phyloP scores from a whole-genome alignment of 495 filamentous ascomycete species.

The Halenospora varia region DNA sequence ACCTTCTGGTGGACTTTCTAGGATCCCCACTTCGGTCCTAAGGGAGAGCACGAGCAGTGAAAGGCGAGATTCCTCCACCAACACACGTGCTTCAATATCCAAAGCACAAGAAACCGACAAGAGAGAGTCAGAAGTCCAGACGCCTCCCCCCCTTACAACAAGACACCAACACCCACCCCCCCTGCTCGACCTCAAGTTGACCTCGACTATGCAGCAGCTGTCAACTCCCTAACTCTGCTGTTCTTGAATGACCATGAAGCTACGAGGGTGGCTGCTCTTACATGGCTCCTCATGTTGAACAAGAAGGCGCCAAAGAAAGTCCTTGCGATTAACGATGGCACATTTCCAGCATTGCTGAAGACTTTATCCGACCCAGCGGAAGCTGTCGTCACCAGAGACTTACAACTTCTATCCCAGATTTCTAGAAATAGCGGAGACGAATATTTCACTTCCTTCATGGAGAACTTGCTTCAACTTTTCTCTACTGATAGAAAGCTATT shows the following conservation, averaged over 20 bases:
- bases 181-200: constrained; percentile 54
- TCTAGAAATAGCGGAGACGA: constrained; percentile 93
- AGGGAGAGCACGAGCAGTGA: constrained; percentile 37
- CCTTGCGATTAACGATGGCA: constrained; percentile 93
- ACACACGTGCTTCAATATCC: constrained; percentile 46
- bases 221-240: constrained; percentile 87
- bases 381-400: constrained; percentile 90
- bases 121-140: constrained; percentile 50
- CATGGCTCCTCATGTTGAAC: constrained; percentile 97
- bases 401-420: constrained; percentile 93
- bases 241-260: constrained; percentile 97
- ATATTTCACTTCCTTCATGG: constrained; percentile 98
- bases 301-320: constrained; percentile 91
- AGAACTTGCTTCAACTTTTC: constrained; percentile 91
- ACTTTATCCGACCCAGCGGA: constrained; percentile 95
- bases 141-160: constrained; percentile 35
- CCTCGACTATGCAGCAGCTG: constrained; percentile 95
- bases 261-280: constrained; percentile 86
- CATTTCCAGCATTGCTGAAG: constrained; percentile 93
- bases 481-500: constrained; percentile 87
- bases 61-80: constrained; percentile 52
- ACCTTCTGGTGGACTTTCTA: constrained; percentile 35
- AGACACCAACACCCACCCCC: constrained; percentile 43
- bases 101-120: constrained; percentile 50
- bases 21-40: constrained; percentile 43